Evolutionary conservation across 345 rosid genomes (phyloP), one percentile per base, ranked within the genome.

Genomic region (Lepidium africanum): DNA sequence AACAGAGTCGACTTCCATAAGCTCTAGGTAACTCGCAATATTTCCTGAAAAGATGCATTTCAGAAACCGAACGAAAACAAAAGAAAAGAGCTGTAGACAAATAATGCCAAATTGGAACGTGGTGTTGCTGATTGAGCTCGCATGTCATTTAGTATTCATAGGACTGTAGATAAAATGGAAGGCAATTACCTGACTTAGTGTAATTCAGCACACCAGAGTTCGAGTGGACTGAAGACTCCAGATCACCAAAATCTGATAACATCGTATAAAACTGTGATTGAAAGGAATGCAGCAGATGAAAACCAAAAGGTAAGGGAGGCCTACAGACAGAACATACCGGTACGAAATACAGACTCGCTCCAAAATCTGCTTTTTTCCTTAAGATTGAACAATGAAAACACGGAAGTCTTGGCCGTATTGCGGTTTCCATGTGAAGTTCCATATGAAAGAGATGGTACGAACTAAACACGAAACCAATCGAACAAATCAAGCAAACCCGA

Each of bases 311-410:
- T 15, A 62, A 59, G 13, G 7, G 33, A 53, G 9, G 16, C 54
- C 17, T 41, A 33, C 2, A 53, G 30, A 61, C 2, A 55, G 51
- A 61, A 46, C 59, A 30, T 81, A 76, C 96, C 91, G 14, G 71
- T 76, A 39, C 85, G 96, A 45, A 94, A 78, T 43, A 91, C 91
- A 74, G 90, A 69, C 80, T 94, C 97, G 55, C 89, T 91, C 99
- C 99, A 94, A 72, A 86, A 94, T 75, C 82, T 84, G 81, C 93
- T 94, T 81, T 79, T 87, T 17, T 83, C 96, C 71, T 70, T 89
- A 71, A 94, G 91, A 74, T 89, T 94, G 77, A 94, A 94, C 81
- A 94, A 76, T 19, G 99, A 94, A 62, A 94, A 89, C 43, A 91
- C 87, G 0, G 99, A 91, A 56, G 85, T 75, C 61, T 41, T 86